Conservation (phyloP, 2,329 filamentous ascomycete genomes). For the Blumeria hordei region DNA sequence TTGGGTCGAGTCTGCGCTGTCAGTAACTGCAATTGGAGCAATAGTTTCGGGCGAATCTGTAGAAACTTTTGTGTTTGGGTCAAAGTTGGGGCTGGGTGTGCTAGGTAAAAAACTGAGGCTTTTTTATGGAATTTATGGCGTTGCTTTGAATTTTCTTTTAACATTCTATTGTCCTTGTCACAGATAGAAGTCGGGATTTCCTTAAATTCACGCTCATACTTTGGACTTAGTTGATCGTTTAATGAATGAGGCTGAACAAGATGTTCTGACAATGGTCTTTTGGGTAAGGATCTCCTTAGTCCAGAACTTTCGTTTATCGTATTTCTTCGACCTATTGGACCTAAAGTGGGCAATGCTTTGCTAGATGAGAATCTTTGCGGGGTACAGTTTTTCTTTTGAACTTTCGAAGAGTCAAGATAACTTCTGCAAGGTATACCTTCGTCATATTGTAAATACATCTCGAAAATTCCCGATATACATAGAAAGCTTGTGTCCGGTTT, state of each 20-base stretch:
- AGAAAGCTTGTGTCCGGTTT: too few relatives aligned
- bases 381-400: too few relatives aligned
- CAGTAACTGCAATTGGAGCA: constrained; percentile 50
- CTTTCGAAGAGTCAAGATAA: too few relatives aligned
- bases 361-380: too few relatives aligned
- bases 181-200: constrained; percentile 13
- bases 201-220: constrained; percentile 13
- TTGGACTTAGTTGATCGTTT: constrained; percentile 6
- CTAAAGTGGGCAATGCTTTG: too few relatives aligned
- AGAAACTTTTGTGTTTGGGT: constrained; percentile 31
- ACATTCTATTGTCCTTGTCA: constrained; percentile 8
- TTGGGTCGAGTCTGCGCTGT: constrained; percentile 32
- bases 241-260: constrained; percentile 11
- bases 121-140: constrained; percentile 25
- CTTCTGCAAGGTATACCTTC: too few relatives aligned
- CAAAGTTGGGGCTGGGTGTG: constrained; percentile 37
- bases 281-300: constrained; percentile 4
- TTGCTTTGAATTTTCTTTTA: constrained; percentile 11
- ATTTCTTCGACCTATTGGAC: constrained; percentile 8
- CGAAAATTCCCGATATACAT: too few relatives aligned
- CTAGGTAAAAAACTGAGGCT: constrained; percentile 40
- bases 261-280: constrained; percentile 11
- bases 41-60: constrained; percentile 39
- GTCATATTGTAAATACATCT: too few relatives aligned
- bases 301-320: constrained; percentile 8